Evolutionary conservation across 2,329 filamentous ascomycete species (phyloP).

Genomic region (Exophiala phaeomuriformis): DNA sequence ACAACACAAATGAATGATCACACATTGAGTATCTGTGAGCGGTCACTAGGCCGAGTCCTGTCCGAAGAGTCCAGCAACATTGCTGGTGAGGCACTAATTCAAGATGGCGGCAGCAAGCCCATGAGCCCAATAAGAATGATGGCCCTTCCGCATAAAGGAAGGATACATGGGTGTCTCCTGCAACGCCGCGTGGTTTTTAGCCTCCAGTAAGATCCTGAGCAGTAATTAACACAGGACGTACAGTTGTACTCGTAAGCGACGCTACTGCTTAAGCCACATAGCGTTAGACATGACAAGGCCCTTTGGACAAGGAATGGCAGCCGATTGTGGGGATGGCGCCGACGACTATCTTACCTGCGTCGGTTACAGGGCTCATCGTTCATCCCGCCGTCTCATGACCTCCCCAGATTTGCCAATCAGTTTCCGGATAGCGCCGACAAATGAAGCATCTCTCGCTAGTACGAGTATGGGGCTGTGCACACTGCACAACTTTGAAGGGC

Average conservation of each 20-base stretch:
- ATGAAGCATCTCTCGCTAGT: conserved; percentile 1
- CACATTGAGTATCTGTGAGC: too few species aligned
- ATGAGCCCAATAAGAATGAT: not conserved
- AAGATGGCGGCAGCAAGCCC: not conserved
- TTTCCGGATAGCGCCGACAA: conserved; percentile 15
- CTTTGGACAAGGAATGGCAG: conserved; percentile 2
- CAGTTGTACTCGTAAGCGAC: conserved; percentile 37
- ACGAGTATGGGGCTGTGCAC: too few species aligned
- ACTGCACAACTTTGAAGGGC: not conserved
- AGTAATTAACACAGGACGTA: not conserved
- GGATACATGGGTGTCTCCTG: conserved; percentile 1
- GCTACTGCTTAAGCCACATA: conserved; percentile 6
- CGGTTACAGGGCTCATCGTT: conserved; percentile 8
- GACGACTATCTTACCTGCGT: conserved; percentile 4
- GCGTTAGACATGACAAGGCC: conserved; percentile 1
- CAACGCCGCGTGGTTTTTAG: not conserved
- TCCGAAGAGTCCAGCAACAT: too few species aligned
- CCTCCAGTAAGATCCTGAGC: conserved; percentile 35
- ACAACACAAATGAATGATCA: too few species aligned
- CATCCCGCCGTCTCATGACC: conserved; percentile 19
- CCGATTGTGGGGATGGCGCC: conserved; percentile 14
- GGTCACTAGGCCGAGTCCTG: too few species aligned
- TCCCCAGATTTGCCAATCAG: conserved; percentile 20
- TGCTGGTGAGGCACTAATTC: too few species aligned
- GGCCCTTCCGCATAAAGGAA: not conserved